Conservation (phyloP, 1,139 yeast species). For the Hansenula sp. region DNA sequence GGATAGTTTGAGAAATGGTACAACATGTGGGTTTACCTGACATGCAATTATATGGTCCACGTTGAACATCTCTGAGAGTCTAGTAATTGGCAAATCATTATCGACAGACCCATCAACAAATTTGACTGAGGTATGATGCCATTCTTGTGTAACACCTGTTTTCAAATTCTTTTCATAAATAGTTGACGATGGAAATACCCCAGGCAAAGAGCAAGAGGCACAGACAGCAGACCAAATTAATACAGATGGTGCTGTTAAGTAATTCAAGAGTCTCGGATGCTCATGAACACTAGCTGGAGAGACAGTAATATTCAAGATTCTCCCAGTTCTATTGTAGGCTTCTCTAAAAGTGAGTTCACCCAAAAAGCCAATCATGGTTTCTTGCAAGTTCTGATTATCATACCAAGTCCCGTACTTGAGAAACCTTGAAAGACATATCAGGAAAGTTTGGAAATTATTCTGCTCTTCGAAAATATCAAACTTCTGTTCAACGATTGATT, state of each 20-base stretch:
- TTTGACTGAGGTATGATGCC: constrained; percentile 81
- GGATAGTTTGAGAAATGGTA: constrained; percentile 72
- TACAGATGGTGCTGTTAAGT: constrained; percentile 92
- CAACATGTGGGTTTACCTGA: constrained; percentile 95
- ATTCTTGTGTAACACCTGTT: constrained; percentile 49
- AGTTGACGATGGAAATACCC: constrained; percentile 82
- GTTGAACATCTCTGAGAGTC: constrained; percentile 92
- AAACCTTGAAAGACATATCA: constrained; percentile 45
- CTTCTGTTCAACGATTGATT: constrained; percentile 48
- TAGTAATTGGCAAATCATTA: constrained; percentile 84
- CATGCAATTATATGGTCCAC: constrained; percentile 96
- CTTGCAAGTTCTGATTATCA: constrained; percentile 66
- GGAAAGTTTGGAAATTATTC: constrained; percentile 35
- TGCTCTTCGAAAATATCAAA: constrained; percentile 67
- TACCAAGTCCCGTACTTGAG: constrained; percentile 72
- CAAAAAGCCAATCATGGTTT: constrained; percentile 72
- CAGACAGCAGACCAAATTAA: constrained; percentile 95
- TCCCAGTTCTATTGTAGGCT: constrained; percentile 84
- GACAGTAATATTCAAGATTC: constrained; percentile 82
- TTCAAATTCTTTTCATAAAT: constrained; percentile 77
- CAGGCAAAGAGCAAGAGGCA: constrained; percentile 93
- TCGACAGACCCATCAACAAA: constrained; percentile 97
- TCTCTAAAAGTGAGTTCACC: constrained; percentile 94
- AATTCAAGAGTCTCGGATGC: constrained; percentile 79
- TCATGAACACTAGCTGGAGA: constrained; percentile 81